Conservation (phyloP, 148 eudicot genomes). For the Dianthus caryophyllus region DNA sequence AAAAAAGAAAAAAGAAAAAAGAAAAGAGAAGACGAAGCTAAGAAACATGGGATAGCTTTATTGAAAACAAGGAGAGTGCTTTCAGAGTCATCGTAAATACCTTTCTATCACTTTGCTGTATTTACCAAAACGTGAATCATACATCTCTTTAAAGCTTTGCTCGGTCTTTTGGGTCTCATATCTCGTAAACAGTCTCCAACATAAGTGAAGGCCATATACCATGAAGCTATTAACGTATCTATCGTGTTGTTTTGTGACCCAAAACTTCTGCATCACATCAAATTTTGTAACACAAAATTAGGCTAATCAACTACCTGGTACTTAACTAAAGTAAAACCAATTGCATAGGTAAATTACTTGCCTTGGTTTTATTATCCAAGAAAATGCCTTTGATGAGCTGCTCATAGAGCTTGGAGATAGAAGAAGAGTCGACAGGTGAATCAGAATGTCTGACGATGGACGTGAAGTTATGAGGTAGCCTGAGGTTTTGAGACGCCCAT, state of each 20-base stretch:
- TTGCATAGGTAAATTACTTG: too few relatives aligned
- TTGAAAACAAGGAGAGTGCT: too few relatives aligned
- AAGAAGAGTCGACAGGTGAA: slow-evolving; percentile 8
- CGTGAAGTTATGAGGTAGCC: too few relatives aligned
- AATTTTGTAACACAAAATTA: not conserved
- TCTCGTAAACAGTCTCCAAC: not conserved
- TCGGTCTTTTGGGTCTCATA: not conserved
- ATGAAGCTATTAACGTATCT: slow-evolving; percentile 16
- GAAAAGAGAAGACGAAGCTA: not conserved
- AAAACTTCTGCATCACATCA: too few relatives aligned
- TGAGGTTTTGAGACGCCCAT: too few relatives aligned
- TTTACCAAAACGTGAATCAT: not conserved
- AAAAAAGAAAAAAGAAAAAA: too few relatives aligned
- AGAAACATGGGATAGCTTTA: not conserved
- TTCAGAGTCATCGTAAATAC: too few relatives aligned
- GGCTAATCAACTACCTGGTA: not conserved
- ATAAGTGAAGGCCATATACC: slow-evolving; percentile 7
- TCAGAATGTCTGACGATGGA: too few relatives aligned
- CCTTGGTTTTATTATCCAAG: slow-evolving; percentile 2
- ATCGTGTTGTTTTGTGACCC: not conserved
- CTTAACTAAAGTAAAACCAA: not conserved
- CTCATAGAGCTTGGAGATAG: slow-evolving; percentile 1
- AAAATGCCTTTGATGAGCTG: not conserved
- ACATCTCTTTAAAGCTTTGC: not conserved
- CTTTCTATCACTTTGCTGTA: too few relatives aligned